Conservation (phyloP, 2,329 filamentous ascomycete species). For the Bisporella sp. region DNA sequence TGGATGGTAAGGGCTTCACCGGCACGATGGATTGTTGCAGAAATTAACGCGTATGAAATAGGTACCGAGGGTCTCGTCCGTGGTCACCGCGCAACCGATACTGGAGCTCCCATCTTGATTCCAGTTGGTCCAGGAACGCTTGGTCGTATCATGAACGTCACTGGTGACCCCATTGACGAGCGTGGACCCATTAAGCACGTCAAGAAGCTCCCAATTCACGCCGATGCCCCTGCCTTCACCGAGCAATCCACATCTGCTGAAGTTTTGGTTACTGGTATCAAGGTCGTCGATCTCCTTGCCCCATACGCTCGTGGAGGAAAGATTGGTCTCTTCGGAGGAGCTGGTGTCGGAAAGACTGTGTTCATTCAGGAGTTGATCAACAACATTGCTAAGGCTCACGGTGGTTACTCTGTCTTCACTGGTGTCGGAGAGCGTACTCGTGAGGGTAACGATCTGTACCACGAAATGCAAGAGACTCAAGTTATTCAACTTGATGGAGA, state of each 20-base stretch:
- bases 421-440: slow-evolving; percentile 99
- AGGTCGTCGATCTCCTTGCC: slow-evolving; percentile 98
- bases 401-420: slow-evolving; percentile 99
- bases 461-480: slow-evolving; percentile 99
- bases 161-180: slow-evolving; percentile 99
- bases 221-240: slow-evolving; percentile 83
- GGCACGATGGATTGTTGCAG: slow-evolving; percentile 4
- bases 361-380: slow-evolving; percentile 99
- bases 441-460: slow-evolving; percentile 99
- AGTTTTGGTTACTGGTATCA: slow-evolving; percentile 98
- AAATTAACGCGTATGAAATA: slow-evolving; percentile 32
- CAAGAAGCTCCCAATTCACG: slow-evolving; percentile 86
- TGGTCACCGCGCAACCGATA: slow-evolving; percentile 79
- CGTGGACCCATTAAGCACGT: slow-evolving; percentile 93
- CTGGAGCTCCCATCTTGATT: slow-evolving; percentile 91
- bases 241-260: slow-evolving; percentile 96
- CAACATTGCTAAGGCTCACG: slow-evolving; percentile 99
- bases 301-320: slow-evolving; percentile 99
- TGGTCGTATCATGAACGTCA: slow-evolving; percentile 99
- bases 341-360: slow-evolving; percentile 99
- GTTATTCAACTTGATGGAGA: slow-evolving; percentile 99
- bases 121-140: slow-evolving; percentile 90
- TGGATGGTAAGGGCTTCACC: slow-evolving; percentile 72
- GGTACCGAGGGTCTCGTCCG: slow-evolving; percentile 99
- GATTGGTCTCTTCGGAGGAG: slow-evolving; percentile 99